Evolutionary conservation across 352 stramenopile species (phyloP).

Genomic region (Pythium scleroteichum): DNA sequence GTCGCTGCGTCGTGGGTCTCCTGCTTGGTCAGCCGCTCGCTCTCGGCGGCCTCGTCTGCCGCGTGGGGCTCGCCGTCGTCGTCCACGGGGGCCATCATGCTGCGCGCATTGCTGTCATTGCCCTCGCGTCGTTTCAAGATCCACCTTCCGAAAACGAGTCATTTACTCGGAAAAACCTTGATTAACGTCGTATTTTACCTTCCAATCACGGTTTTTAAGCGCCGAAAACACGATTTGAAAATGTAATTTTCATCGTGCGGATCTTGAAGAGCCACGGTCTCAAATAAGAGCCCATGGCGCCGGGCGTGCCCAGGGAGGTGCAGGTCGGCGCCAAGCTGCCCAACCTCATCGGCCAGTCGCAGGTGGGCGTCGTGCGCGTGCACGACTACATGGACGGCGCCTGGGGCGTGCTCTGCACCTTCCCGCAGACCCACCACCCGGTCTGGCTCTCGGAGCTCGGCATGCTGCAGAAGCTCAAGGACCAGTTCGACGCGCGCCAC

Average conservation of each 20-base stretch:
- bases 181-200: constrained; percentile 10
- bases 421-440: constrained; percentile 69
- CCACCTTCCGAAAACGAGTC: not conserved
- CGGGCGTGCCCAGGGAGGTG: constrained; percentile 39
- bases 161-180: not conserved
- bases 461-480: constrained; percentile 77
- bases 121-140: constrained; percentile 27
- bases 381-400: constrained; percentile 74
- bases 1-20: not conserved
- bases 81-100: constrained; percentile 21
- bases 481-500: constrained; percentile 77
- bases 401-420: constrained; percentile 72
- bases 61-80: not conserved
- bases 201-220: not conserved
- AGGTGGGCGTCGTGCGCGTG: constrained; percentile 66
- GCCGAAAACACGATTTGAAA: not conserved
- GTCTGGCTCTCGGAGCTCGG: constrained; percentile 81
- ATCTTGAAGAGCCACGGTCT: constrained; percentile 5
- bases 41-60: not conserved
- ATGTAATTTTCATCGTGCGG: not conserved
- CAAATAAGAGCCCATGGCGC: constrained; percentile 22
- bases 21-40: not conserved
- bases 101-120: not conserved
- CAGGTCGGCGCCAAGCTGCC: constrained; percentile 73
- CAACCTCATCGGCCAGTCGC: constrained; percentile 67